phyloP scores from a whole-genome alignment of 441 rosid species.

The Aquilaria agallochum region DNA sequence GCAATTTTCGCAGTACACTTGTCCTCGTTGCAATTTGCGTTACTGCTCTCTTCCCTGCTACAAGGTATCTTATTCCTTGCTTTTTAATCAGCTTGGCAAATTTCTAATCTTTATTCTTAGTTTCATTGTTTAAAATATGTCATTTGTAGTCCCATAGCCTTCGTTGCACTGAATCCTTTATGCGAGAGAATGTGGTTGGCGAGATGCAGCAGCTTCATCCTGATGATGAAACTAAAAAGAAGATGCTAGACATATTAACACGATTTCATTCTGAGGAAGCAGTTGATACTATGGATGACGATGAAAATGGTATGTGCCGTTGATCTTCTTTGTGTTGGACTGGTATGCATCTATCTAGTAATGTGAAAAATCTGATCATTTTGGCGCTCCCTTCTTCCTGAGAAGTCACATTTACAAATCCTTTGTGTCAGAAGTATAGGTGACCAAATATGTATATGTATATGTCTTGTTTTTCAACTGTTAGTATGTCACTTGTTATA shows the following conservation, averaged over 20 bases:
- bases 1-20: constrained; percentile 89
- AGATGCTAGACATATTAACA: constrained; percentile 78
- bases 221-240: constrained; percentile 52
- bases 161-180: constrained; percentile 90
- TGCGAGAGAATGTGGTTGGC: constrained; percentile 78
- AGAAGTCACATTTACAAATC: too few relatives aligned
- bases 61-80: constrained; percentile 31
- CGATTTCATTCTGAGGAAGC: constrained; percentile 65
- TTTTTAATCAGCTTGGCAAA: background rate
- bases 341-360: too few relatives aligned
- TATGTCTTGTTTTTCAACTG: too few relatives aligned
- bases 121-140: background rate
- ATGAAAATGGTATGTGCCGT: constrained; percentile 36
- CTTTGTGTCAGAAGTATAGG: too few relatives aligned
- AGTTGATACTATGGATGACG: constrained; percentile 34
- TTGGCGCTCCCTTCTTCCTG: too few relatives aligned
- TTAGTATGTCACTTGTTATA: too few relatives aligned
- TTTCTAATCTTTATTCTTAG: background rate
- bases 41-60: constrained; percentile 85
- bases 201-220: constrained; percentile 66
- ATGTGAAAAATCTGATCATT: too few relatives aligned
- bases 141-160: constrained; percentile 61
- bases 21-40: constrained; percentile 90
- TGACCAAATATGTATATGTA: too few relatives aligned
- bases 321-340: too few relatives aligned